phyloP scores from a whole-genome alignment of 768 basidiomycete species.

The Xerocomellus chrysenteron region DNA sequence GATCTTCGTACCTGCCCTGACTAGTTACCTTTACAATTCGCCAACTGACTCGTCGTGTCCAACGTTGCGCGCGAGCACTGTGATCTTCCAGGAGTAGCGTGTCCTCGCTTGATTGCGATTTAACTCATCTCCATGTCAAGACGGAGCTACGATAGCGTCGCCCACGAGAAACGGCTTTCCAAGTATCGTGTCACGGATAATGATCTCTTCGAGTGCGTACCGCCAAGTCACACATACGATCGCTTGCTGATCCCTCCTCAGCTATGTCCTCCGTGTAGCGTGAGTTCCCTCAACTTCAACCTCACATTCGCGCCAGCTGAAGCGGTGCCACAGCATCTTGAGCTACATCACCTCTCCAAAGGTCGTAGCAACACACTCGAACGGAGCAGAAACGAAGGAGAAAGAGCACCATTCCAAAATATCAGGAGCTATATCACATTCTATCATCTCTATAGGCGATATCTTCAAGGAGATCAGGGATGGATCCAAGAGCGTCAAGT shows the following conservation, averaged over 20 bases:
- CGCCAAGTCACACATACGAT: neutral
- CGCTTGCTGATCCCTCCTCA: conserved; percentile 32
- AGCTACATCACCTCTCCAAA: conserved; percentile 70
- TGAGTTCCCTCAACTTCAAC: conserved; percentile 40
- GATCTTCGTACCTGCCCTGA: conserved; percentile 40
- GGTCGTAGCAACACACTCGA: conserved; percentile 32
- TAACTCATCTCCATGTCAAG: conserved; percentile 52
- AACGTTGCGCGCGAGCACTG: neutral
- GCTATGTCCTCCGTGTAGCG: conserved; percentile 84
- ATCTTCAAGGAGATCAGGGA: conserved; percentile 77
- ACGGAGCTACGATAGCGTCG: conserved; percentile 70
- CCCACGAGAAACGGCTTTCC: conserved; percentile 70
- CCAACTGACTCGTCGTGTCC: neutral
- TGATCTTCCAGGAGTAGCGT: conserved; percentile 7
- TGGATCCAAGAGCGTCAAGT: conserved; percentile 83
- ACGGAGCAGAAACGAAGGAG: conserved; percentile 45
- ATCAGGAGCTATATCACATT: conserved; percentile 56
- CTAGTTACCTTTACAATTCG: neutral
- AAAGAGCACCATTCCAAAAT: conserved; percentile 69
- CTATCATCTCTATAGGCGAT: conserved; percentile 65
- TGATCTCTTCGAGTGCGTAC: conserved; percentile 78
- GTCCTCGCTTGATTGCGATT: conserved; percentile 3
- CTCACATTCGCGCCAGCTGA: conserved; percentile 5
- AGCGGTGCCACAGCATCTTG: conserved; percentile 51
- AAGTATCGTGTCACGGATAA: conserved; percentile 81